These are phyloP conservation scores for Neofusicoccum ribis DNA, from an alignment of 2,329 filamentous ascomycete species.

Conservation along the genomic window DNA sequence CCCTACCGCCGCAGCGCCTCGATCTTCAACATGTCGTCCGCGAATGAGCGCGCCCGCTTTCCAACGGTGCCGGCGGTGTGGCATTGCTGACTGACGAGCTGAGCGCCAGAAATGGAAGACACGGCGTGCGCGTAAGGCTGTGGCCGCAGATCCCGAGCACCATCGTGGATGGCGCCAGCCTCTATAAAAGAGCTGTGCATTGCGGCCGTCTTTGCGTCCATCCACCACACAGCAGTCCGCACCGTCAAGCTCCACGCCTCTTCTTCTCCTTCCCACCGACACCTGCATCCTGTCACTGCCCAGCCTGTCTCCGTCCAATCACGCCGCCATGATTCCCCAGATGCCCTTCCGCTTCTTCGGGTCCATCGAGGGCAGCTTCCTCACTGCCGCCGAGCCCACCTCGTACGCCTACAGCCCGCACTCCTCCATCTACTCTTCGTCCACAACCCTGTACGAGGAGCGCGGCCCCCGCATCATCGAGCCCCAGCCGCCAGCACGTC, in stretches of 20 bases:
- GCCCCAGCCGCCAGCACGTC: neutral
- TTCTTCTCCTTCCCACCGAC: neutral
- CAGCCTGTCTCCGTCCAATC: neutral
- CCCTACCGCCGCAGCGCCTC: neutral
- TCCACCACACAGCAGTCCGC: no score
- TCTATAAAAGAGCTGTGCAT: neutral
- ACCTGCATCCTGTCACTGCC: neutral
- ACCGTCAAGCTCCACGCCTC: no score
- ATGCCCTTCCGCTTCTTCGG: slow-evolving; percentile 11
- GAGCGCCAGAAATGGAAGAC: slow-evolving; percentile 8
- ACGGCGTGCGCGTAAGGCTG: neutral
- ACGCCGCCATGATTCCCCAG: neutral
- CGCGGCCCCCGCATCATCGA: slow-evolving; percentile 8
- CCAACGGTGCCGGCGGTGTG: neutral
- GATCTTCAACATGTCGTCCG: neutral
- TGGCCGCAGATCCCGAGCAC: neutral
- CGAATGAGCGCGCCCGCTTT: neutral
- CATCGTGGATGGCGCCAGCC: neutral
- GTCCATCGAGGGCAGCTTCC: slow-evolving; percentile 10
- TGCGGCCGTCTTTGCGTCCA: no score
- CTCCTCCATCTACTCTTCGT: slow-evolving; percentile 6
- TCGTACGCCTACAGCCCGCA: slow-evolving; percentile 1
- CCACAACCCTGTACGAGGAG: neutral
- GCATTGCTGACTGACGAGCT: slow-evolving; percentile 16
- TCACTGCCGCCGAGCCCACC: slow-evolving; percentile 8